Evolutionary conservation across 2,329 filamentous ascomycete genomes (phyloP), one percentile per base, ranked within the genome.

Genomic region (Exophiala sideris): DNA sequence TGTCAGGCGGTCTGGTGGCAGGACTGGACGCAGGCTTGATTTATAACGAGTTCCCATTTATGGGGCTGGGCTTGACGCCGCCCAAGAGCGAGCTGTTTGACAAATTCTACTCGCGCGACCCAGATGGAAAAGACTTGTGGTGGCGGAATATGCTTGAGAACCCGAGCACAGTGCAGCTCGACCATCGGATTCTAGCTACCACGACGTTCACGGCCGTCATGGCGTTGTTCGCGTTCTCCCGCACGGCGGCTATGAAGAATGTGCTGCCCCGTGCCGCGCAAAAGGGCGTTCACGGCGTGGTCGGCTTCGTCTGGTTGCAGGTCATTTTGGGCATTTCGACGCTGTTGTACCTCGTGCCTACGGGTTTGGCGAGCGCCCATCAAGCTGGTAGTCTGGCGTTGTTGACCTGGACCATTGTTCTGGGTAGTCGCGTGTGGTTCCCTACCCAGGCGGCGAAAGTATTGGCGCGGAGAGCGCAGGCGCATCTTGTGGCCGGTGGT

Each of bases 81-180:
- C 92, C 92, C 1, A 83, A 80, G 66, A 79, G 83, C 8, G 92
- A 97, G 74, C 84, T 97, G 32, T 91, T 89, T 71, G 86, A 92
- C 66, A 77, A 82, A 35, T 95, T 90, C 75, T 96, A 96, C 80
- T 86, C 85, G 54, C 87, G 91, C 65, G 79, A 86, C 38, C 90
- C 96, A 68, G 77, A 81, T 39, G 55, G 59, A 14, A 57, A 45
- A 11, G 95, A 99, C 67, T 77, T 97, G 14, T 91, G 88, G 84
- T 99, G 94, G 94, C 86, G 94, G 67, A 99, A 99, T 74, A 88
- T 95, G 79, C 85, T 97, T 33, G 94, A 97, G 77, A 99, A 99
- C 75, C 95, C 94, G 3, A 91, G 88, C 12, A 83, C 95, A 21
- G 95, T 97, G 2, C 95, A 99, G 75, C 83, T 99, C 41, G 89